These are phyloP conservation scores for Scheffersomyces titani DNA, from an alignment of 1,139 yeast genomes.

Conservation along the genomic window DNA sequence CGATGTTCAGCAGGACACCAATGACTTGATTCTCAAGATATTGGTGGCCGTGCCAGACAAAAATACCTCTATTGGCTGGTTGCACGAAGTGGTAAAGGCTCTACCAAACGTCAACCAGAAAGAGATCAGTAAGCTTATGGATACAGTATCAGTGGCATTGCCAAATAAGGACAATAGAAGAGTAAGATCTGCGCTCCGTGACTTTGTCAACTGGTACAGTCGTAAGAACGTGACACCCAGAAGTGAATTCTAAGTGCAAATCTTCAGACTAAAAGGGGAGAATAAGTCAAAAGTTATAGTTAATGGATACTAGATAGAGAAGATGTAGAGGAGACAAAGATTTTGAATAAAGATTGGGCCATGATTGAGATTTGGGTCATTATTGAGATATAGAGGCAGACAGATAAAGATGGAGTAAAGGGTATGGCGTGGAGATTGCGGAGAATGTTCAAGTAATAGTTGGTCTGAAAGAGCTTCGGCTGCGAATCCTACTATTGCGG, in stretches of 20 bases:
- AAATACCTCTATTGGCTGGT: conserved; percentile 56
- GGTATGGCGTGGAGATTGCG: too few species aligned
- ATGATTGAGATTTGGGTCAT: background rate
- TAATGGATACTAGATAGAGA: background rate
- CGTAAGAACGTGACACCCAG: conserved; percentile 72
- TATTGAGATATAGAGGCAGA: background rate
- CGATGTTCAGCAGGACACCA: conserved; percentile 74
- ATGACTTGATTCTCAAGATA: conserved; percentile 70
- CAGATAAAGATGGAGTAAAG: background rate
- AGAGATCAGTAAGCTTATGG: conserved; percentile 64
- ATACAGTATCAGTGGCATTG: conserved; percentile 59
- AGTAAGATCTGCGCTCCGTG: conserved; percentile 68
- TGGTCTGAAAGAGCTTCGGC: background rate
- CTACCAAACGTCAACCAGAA: conserved; percentile 68
- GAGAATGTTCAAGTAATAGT: too few species aligned
- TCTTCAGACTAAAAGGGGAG: background rate
- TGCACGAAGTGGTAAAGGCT: conserved; percentile 52
- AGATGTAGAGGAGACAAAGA: background rate
- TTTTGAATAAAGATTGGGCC: background rate
- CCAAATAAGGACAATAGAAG: conserved; percentile 72
- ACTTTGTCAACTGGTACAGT: conserved; percentile 80
- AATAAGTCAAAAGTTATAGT: background rate
- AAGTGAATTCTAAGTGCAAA: conserved; percentile 21
- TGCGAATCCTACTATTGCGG: background rate
- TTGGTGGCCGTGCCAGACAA: conserved; percentile 51